Evolutionary conservation across 2,329 filamentous ascomycete genomes (phyloP), one percentile per base, ranked within the genome.

Genomic region (Fusarium ramigenum): DNA sequence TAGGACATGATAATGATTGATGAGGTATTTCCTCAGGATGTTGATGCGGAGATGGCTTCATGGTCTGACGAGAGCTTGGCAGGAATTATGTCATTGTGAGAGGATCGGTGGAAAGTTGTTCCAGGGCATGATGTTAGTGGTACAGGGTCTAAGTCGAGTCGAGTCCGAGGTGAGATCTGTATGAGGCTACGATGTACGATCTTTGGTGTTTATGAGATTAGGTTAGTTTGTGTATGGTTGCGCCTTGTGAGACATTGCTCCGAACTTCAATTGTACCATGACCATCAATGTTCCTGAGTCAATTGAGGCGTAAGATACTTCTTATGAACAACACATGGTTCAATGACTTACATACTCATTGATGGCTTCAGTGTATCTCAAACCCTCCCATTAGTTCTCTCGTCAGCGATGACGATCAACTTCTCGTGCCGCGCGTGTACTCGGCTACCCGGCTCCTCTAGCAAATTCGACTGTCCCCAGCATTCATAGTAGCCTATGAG

Each of bases 31-130:
- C 36, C 50, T 42, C 36, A 54, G 34, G 25, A 5, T 50, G 19
- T 42, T 42, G 18, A 28, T 42, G 63, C 66, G 68, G 71, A 59
- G 68, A 74, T 74, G 44, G 28, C 71, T 58, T 74, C 71, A 69
- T 47, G 21, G 23, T 47, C 39, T 69, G 63, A 60, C 21, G 8
- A 44, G 43, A 54, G 52, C 53, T 69, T 72, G 71, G 60, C 63
- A 23, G 21, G 54, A 57, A 69, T 74, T 74, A 72, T 74, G 71
- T 74, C 71, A 74, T 72, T 63, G 19, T 53, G 53, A 54, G n/a
- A 58, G 34, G 56, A 37, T 25, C 74, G 74, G 74, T 49, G 12
- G 50, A 76, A 76, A 14, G 63, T 73, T 76, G 57, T 76, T 76
- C 74, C 74, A 70, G 64, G 2, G 52, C 64, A 58, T 11, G 19